Base-by-base conservation (phyloP, 495 filamentous ascomycete genomes). In the Annulohypoxylon bovei region DNA sequence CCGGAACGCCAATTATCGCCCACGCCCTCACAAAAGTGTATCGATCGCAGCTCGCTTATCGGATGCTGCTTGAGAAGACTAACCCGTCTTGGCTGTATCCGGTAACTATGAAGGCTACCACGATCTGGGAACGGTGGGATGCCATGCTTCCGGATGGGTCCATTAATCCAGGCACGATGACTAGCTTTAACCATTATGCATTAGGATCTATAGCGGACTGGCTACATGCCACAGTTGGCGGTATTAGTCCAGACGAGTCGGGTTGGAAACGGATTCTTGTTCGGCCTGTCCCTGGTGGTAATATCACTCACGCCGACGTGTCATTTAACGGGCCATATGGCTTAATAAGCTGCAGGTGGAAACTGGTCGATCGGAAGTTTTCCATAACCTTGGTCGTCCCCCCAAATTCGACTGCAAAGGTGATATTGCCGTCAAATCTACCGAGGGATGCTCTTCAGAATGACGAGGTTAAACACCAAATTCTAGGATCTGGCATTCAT, bases 181-280 rank as follows among this genome's bases (percentile, higher is more conserved):
- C 81, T 0, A 82, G 78, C 44, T 87, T 86, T 75, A 85, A 86
- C 60, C 82, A 85, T 56, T 85, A 86, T 57, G 82, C 83, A 0
- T 72, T 86, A 25, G 84, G 84, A 3, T 73, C 78, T 1, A 78
- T 86, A 4, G 65, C 58, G 6, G 40, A 75, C 47, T 75, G 68
- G 64, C 40, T 79, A 37, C 70, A 76, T 56, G 56, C 44, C 4
- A 55, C 35, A 18, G 60, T 77, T 14, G 67, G 65, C 32, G 72
- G 76, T 4, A 35, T 75, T 0, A 67, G 53, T 27, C 47, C 55
- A 11, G 28, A 56, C 12, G 44, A 25, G 9, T 18, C 44, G 20
- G 72, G 74, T n/a, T 76, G 75, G 76, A 67, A 62, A 42, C 52
- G 9, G 11, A 60, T 77, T 54, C 47, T 27, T 25, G 62, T 78